Percentiles rank a stretch among this genome's conserved stretches.
phyloP scores from a whole-genome alignment of 2,329 filamentous ascomycete species.

The Pseudocercospora ulei region DNA sequence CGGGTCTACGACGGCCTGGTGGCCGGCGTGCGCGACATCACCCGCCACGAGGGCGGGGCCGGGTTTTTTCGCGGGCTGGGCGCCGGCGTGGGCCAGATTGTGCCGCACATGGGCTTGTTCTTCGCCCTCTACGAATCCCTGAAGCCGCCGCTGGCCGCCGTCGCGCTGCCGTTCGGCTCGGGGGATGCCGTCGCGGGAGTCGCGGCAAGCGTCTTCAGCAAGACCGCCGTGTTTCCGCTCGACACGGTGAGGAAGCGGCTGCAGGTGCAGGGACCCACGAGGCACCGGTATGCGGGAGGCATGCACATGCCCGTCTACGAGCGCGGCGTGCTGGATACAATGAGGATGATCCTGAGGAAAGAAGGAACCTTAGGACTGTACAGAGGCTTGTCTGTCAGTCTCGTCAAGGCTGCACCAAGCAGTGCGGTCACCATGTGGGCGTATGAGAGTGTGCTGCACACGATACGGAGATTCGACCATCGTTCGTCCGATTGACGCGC shows the following conservation, averaged over 20 bases:
- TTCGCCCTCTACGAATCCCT: constrained; percentile 80
- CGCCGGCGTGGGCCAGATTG: constrained; percentile 74
- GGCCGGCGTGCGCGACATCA: constrained; percentile 62
- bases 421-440: constrained; percentile 93
- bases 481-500: too few relatives aligned
- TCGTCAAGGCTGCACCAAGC: constrained; percentile 88
- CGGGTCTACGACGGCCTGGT: constrained; percentile 67
- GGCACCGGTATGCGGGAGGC: constrained; percentile 56
- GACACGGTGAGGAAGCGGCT: constrained; percentile 87
- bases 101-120: constrained; percentile 95
- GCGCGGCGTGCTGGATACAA: constrained; percentile 54
- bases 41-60: constrained; percentile 57
- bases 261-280: constrained; percentile 87
- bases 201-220: constrained; percentile 67
- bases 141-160: constrained; percentile 38
- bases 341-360: constrained; percentile 55
- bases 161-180: constrained; percentile 54
- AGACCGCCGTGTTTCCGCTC: constrained; percentile 84
- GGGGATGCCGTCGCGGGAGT: constrained; percentile 78
- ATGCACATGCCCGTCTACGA: constrained; percentile 78
- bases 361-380: constrained; percentile 79
- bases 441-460: constrained; percentile 64
- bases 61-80: constrained; percentile 85
- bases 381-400: constrained; percentile 73
- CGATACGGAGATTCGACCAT: constrained; percentile 14